Percentiles rank a stretch among this genome's conserved stretches.
These are phyloP conservation scores for Aegilops speltoides DNA, from an alignment of 176 grass and related monocot species.

Conservation along the genomic window DNA sequence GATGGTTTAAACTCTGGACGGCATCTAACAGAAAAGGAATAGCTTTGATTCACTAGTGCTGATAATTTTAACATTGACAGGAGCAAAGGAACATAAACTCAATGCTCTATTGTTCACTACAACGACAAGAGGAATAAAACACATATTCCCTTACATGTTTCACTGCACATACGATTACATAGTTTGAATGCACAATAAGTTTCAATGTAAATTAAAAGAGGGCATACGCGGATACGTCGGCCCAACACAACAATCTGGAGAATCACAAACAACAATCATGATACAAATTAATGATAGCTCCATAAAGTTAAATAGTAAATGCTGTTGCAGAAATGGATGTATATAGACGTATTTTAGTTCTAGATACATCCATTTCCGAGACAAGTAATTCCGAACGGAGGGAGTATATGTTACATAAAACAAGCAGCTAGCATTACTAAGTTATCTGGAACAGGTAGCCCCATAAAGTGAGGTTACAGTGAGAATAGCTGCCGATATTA, in stretches of 20 bases:
- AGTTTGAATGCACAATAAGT: neutral
- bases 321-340: no score
- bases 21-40: neutral
- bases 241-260: neutral
- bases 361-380: no score
- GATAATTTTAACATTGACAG: neutral
- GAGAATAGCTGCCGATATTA: no score
- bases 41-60: neutral
- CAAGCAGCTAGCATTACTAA: neutral
- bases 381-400: no score
- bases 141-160: neutral
- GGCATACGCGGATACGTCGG: neutral
- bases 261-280: neutral
- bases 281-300: neutral
- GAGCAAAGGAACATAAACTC: neutral
- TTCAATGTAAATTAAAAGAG: neutral
- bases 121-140: neutral
- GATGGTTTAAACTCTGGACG: neutral
- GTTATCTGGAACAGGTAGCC: neutral
- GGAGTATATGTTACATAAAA: neutral
- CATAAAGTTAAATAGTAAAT: neutral
- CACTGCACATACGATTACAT: neutral
- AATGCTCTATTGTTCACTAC: neutral
- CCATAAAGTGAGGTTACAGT: neutral
- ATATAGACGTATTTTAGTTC: no score